Conservation (phyloP, 768 basidiomycete species). For the Tulasnella sp. region DNA sequence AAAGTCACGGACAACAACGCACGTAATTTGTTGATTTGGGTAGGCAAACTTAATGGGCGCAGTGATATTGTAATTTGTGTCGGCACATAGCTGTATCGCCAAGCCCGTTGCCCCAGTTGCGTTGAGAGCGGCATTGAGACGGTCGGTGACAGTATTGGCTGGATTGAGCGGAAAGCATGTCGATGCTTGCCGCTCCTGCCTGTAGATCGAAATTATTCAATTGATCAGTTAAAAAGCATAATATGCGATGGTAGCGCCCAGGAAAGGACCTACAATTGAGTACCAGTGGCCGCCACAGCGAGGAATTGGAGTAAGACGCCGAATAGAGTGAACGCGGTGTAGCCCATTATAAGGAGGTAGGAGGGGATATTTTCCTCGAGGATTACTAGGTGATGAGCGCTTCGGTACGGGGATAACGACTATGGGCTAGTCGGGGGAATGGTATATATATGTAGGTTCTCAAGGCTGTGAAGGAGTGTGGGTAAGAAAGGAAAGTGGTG, state of each 20-base stretch:
- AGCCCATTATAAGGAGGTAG: too few relatives aligned
- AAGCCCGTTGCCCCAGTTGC: slow-evolving; percentile 53
- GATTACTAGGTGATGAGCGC: too few relatives aligned
- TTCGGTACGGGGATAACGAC: not conserved
- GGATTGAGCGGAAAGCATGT: slow-evolving; percentile 43
- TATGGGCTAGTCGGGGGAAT: too few relatives aligned
- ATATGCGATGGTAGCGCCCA: too few relatives aligned
- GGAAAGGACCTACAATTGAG: too few relatives aligned
- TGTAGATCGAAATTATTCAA: too few relatives aligned
- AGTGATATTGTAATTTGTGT: slow-evolving; percentile 49
- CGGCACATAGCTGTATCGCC: slow-evolving; percentile 54
- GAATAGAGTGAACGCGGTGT: too few relatives aligned
- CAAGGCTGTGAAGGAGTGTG: not conserved
- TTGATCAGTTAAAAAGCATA: too few relatives aligned
- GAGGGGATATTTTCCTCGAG: too few relatives aligned
- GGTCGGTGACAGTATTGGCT: slow-evolving; percentile 46
- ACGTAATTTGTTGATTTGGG: slow-evolving; percentile 65
- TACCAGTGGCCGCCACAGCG: too few relatives aligned
- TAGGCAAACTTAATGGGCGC: slow-evolving; percentile 57
- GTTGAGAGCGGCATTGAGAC: slow-evolving; percentile 53
- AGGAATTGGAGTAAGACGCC: too few relatives aligned
- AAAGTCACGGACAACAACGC: too few relatives aligned
- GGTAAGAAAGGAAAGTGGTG: not conserved
- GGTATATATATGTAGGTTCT: not conserved
- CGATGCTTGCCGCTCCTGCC: slow-evolving; percentile 2